A percentile compares a stretch with the other conserved stretches of the same genome.
phyloP scores from a whole-genome alignment of 352 stramenopile species.

The Blastocystis sp. region DNA sequence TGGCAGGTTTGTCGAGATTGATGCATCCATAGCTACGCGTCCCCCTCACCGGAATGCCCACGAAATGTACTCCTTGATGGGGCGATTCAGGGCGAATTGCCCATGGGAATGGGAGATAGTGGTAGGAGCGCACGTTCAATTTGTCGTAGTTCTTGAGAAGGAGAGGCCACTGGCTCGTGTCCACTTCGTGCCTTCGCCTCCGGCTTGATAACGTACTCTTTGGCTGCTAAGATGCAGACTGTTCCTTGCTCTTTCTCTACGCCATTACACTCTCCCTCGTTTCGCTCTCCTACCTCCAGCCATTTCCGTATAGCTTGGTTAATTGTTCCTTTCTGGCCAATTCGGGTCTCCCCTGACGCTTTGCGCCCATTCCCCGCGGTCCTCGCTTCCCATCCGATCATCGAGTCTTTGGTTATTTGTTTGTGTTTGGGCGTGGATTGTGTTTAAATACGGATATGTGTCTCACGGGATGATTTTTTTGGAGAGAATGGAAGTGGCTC shows the following conservation, averaged over 20 bases:
- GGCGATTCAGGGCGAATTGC: slow-evolving; percentile 91
- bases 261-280: too few relatives aligned
- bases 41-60: background rate
- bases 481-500: too few relatives aligned
- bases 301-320: too few relatives aligned
- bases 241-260: slow-evolving; percentile 43
- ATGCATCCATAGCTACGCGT: slow-evolving; percentile 91
- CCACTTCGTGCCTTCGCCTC: slow-evolving; percentile 61
- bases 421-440: too few relatives aligned
- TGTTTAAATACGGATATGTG: too few relatives aligned
- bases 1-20: slow-evolving; percentile 99
- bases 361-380: too few relatives aligned
- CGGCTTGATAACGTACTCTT: slow-evolving; percentile 72
- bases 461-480: too few relatives aligned
- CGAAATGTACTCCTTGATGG: slow-evolving; percentile 91
- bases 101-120: slow-evolving; percentile 96
- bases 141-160: slow-evolving; percentile 99
- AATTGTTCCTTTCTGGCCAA: too few relatives aligned
- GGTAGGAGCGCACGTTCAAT: slow-evolving; percentile 93
- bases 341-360: too few relatives aligned
- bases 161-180: slow-evolving; percentile 85
- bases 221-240: background rate
- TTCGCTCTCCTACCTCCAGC: too few relatives aligned
- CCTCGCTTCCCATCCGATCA: too few relatives aligned
- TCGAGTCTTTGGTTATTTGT: too few relatives aligned